A percentile compares a stretch with the other conserved stretches of the same genome.
phyloP scores from a whole-genome alignment of 2,329 filamentous ascomycete genomes.

The Bipolaris oryzae region DNA sequence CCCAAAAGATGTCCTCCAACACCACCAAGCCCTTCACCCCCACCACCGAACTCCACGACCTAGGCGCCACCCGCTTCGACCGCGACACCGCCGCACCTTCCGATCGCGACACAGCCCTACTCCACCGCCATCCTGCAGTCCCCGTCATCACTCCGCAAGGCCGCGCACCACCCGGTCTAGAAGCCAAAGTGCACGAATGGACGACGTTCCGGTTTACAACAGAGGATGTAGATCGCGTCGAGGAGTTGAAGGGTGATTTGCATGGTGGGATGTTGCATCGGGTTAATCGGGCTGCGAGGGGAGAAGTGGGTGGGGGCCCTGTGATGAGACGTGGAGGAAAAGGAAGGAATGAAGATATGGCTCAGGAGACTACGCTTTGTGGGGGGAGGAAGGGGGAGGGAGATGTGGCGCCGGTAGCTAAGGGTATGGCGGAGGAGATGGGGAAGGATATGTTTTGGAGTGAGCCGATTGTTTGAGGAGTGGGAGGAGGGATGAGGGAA shows the following conservation, averaged over 20 bases:
- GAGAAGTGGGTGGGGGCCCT: slow-evolving; percentile 1
- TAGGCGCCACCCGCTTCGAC: slow-evolving; percentile 39
- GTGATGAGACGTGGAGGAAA: not conserved
- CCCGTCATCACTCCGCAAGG: slow-evolving; percentile 29
- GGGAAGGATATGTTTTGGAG: slow-evolving; percentile 40
- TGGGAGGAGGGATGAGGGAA: accelerated
- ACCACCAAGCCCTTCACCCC: not conserved
- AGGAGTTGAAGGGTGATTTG: slow-evolving; percentile 44
- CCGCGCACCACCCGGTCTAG: slow-evolving; percentile 33
- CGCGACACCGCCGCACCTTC: slow-evolving; percentile 37
- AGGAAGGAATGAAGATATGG: not conserved
- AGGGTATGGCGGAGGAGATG: slow-evolving; percentile 39
- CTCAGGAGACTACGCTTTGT: slow-evolving; percentile 14
- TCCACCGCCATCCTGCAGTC: not conserved
- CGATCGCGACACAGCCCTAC: slow-evolving; percentile 37
- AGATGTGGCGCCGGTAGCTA: slow-evolving; percentile 31
- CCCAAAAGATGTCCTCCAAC: not conserved
- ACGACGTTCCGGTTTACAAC: slow-evolving; percentile 36
- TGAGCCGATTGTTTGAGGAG: slow-evolving; percentile 25
- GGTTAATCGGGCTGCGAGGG: slow-evolving; percentile 34
- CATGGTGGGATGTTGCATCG: slow-evolving; percentile 44
- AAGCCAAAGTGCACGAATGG: slow-evolving; percentile 39
- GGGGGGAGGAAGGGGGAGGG: slow-evolving; percentile 30
- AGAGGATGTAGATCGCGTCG: slow-evolving; percentile 30
- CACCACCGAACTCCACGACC: slow-evolving; percentile 34